Evolutionary conservation across 2,329 filamentous ascomycete species (phyloP).

Genomic region (Thielaviopsis punctulata): DNA sequence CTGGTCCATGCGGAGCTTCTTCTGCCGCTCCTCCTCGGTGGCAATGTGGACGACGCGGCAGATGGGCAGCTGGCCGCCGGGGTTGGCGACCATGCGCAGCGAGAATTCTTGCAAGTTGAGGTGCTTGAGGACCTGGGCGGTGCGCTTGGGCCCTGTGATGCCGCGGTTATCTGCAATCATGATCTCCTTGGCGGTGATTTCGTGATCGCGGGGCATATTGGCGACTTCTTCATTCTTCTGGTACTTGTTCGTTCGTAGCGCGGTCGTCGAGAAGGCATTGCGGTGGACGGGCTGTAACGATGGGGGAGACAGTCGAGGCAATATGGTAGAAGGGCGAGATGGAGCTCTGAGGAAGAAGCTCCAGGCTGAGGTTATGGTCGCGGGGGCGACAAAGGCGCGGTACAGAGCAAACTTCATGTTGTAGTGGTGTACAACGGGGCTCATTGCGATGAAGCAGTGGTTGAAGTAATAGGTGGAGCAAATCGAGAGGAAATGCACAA

Average conservation of each 20-base stretch:
- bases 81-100: conserved; percentile 26
- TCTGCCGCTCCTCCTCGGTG: conserved; percentile 27
- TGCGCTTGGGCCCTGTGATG: conserved; percentile 23
- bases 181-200: conserved; percentile 26
- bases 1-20: conserved; percentile 26
- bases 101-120: conserved; percentile 21
- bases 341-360: conserved; percentile 28
- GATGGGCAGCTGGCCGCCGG: conserved; percentile 25
- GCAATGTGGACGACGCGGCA: conserved; percentile 53
- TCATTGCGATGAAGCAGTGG: neutral
- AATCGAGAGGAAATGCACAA: too few relatives aligned
- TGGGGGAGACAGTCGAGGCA: neutral
- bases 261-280: conserved; percentile 1
- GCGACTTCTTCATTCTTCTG: neutral
- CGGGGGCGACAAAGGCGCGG: conserved; percentile 7
- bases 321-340: conserved; percentile 26
- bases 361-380: conserved; percentile 12
- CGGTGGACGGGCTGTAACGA: neutral
- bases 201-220: conserved; percentile 23
- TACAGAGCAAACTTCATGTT: conserved; percentile 21
- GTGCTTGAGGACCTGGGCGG: conserved; percentile 24
- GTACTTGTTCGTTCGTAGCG: conserved; percentile 6
- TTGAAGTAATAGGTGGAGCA: neutral
- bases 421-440: conserved; percentile 2
- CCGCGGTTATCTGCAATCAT: conserved; percentile 24